phyloP scores from a whole-genome alignment of 1,284 basidiomycete genomes.

The Tilletia walkeri region DNA sequence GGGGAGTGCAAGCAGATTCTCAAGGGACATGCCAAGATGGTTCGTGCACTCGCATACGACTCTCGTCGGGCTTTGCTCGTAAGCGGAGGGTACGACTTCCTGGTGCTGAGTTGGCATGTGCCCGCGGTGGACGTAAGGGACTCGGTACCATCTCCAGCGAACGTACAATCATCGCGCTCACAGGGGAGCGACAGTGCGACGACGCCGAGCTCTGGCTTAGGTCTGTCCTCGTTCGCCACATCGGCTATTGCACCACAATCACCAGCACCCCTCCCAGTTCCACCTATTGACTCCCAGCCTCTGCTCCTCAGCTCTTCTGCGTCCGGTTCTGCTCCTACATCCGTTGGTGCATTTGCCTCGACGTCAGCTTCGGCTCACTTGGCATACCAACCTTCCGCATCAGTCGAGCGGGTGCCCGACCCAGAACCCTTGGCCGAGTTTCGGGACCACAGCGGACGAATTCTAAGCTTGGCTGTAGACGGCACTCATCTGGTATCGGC shows the following conservation, averaged over 20 bases:
- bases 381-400: slow-evolving; percentile 8
- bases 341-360: slow-evolving; percentile 26
- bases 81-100: slow-evolving; percentile 40
- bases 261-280: too few species aligned
- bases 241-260: too few species aligned
- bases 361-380: slow-evolving; percentile 19
- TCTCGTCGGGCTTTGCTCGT: slow-evolving; percentile 27
- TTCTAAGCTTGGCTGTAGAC: slow-evolving; percentile 42
- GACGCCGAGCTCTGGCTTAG: background rate
- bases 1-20: slow-evolving; percentile 32
- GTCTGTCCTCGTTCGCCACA: too few species aligned
- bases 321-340: background rate
- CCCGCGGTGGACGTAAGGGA: background rate
- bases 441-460: background rate
- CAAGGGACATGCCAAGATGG: slow-evolving; percentile 33
- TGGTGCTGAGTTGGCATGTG: slow-evolving; percentile 36
- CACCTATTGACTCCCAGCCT: background rate
- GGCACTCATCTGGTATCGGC: slow-evolving; percentile 36
- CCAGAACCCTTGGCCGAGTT: slow-evolving; percentile 8
- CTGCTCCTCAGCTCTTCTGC: background rate
- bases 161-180: background rate
- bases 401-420: too few species aligned
- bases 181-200: background rate
- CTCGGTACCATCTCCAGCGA: background rate
- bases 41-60: slow-evolving; percentile 36